A percentile compares a stretch with the other conserved stretches of the same genome.
Evolutionary conservation across 257 asterid species (phyloP).

Genomic region (Scutellaria baicalensis): DNA sequence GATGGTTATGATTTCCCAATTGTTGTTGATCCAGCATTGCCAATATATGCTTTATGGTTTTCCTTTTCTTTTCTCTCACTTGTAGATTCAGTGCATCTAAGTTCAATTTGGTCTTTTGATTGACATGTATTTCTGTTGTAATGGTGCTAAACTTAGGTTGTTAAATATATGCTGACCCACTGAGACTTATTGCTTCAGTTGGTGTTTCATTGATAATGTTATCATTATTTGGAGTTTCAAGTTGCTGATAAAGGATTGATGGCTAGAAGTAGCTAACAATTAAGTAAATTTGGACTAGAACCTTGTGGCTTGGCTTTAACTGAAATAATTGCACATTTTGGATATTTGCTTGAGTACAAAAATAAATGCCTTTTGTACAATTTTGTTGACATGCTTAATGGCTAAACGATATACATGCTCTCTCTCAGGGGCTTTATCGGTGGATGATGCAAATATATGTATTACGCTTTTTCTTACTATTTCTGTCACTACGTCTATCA

Average conservation of each 20-base stretch:
- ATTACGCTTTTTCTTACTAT: not conserved
- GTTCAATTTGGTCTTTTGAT: not conserved
- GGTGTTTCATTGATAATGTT: not conserved
- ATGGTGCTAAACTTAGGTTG: conserved; percentile 4
- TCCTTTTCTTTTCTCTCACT: not conserved
- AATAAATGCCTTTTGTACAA: not conserved
- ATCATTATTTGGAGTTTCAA: not conserved
- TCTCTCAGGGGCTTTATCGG: not conserved
- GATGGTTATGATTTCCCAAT: not conserved
- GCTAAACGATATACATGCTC: not conserved
- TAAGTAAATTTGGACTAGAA: conserved; percentile 10
- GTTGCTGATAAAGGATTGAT: not conserved
- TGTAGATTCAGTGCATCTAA: not conserved
- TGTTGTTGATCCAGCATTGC: not conserved
- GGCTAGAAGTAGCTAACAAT: not conserved
- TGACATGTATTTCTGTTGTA: not conserved
- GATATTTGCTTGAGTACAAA: not conserved
- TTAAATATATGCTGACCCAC: not conserved
- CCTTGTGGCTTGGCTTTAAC: not conserved
- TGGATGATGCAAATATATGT: not conserved
- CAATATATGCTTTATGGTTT: not conserved
- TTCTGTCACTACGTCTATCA: not conserved
- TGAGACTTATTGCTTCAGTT: not conserved
- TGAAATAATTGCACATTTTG: not conserved
- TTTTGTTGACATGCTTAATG: not conserved